phyloP scores from a whole-genome alignment of 2,329 filamentous ascomycete genomes.

The Calonectria fujianensis region DNA sequence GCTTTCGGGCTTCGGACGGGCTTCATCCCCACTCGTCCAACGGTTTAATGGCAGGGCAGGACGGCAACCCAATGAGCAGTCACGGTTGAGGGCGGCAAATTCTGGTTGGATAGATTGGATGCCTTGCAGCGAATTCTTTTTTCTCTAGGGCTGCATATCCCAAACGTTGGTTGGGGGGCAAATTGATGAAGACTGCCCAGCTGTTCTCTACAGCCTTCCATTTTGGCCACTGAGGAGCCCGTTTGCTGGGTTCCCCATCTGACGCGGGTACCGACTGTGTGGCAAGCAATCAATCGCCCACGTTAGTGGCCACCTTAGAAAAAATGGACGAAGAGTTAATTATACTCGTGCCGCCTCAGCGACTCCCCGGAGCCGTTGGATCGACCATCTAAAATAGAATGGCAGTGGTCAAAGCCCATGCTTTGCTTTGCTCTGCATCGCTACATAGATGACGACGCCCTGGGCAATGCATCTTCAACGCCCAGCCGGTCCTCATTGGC shows the following conservation, averaged over 20 bases:
- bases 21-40: background rate
- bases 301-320: constrained; percentile 15
- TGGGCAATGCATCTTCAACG: constrained; percentile 12
- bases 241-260: constrained; percentile 6
- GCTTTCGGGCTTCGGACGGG: background rate
- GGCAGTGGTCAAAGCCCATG: background rate
- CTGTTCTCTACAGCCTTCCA: constrained; percentile 21
- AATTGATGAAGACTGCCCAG: constrained; percentile 4
- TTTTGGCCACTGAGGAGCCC: constrained; percentile 13
- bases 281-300: constrained; percentile 20
- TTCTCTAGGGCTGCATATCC: constrained; percentile 1
- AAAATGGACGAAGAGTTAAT: background rate
- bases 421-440: constrained; percentile 7
- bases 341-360: background rate
- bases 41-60: constrained; percentile 3
- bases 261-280: constrained; percentile 1
- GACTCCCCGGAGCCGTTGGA: background rate
- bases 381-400: background rate
- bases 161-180: constrained; percentile 11
- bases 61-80: constrained; percentile 5
- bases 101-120: background rate
- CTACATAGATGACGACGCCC: background rate
- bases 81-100: constrained; percentile 14
- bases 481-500: background rate
- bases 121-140: background rate